Evolutionary conservation across 306 rosid species (phyloP).

Genomic region (Clitoria ternatea): DNA sequence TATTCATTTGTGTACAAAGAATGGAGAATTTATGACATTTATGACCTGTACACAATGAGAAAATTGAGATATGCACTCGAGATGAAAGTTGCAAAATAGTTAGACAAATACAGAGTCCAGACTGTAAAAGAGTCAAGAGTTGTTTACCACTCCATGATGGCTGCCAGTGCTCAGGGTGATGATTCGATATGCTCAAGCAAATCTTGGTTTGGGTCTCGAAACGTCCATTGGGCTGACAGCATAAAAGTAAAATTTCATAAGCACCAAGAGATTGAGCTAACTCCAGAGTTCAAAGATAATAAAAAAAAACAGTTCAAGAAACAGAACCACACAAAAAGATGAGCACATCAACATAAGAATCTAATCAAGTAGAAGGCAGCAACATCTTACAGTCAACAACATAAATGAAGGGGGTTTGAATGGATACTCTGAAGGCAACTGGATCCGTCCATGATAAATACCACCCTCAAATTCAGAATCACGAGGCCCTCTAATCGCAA

Average conservation of each 20-base stretch:
- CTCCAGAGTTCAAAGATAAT: background rate
- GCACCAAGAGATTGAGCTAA: background rate
- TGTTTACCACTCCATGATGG: constrained; percentile 83
- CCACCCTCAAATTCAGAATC: constrained; percentile 83
- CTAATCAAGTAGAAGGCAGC: background rate
- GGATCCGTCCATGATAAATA: constrained; percentile 75
- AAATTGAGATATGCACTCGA: background rate
- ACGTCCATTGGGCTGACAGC: constrained; percentile 75
- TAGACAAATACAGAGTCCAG: background rate
- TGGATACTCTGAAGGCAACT: constrained; percentile 78
- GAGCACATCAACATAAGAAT: background rate
- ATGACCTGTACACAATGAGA: background rate
- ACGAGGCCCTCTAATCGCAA: constrained; percentile 70
- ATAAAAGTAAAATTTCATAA: constrained; percentile 18
- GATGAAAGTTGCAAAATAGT: background rate
- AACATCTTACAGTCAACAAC: constrained; percentile 58
- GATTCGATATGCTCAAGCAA: constrained; percentile 85
- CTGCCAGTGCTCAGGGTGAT: constrained; percentile 96
- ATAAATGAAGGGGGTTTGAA: constrained; percentile 83
- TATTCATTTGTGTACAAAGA: background rate
- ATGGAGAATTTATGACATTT: background rate
- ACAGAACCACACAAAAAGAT: background rate
- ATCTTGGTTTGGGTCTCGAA: constrained; percentile 84
- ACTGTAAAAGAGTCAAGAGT: background rate
- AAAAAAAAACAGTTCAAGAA: background rate